A percentile compares a stretch with the other conserved stretches of the same genome.
Conservation (phyloP, 2,329 filamentous ascomycete species). For the Verticillium nubilum region DNA sequence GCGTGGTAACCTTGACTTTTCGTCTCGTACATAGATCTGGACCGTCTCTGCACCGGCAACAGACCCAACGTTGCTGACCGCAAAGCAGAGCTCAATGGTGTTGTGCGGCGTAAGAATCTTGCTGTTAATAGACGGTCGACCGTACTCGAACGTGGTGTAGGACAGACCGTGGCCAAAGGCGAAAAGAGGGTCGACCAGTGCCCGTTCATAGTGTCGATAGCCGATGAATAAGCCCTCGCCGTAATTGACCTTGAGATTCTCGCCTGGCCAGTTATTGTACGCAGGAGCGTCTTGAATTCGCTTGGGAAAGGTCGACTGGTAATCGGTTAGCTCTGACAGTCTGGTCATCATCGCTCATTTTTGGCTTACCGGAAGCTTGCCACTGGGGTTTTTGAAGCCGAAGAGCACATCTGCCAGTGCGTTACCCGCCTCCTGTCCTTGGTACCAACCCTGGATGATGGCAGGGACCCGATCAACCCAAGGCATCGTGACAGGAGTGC, state of each 20-base stretch:
- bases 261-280: constrained; percentile 68
- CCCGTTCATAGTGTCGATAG: constrained; percentile 66
- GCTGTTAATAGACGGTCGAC: constrained; percentile 44
- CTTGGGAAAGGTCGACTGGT: constrained; percentile 58
- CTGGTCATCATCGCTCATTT: background rate
- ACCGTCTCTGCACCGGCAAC: constrained; percentile 57
- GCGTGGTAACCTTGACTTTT: constrained; percentile 55
- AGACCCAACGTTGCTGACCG: constrained; percentile 49
- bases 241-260: constrained; percentile 63
- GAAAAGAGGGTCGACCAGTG: constrained; percentile 56
- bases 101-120: constrained; percentile 31
- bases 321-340: background rate
- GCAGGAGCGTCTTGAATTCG: constrained; percentile 61
- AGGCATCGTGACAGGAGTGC: constrained; percentile 64
- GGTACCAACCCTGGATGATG: constrained; percentile 71
- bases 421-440: constrained; percentile 66
- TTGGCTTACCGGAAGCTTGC: constrained; percentile 55
- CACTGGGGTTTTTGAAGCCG: constrained; percentile 58
- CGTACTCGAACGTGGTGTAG: constrained; percentile 66
- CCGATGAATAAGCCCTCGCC: constrained; percentile 70
- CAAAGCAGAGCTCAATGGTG: constrained; percentile 39
- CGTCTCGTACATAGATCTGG: constrained; percentile 63
- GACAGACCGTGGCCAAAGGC: constrained; percentile 70
- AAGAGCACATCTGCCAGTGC: constrained; percentile 64
- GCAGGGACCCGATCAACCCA: constrained; percentile 61